Base-by-base conservation (phyloP, 495 filamentous ascomycete genomes). In the Annulohypoxylon nitens region DNA sequence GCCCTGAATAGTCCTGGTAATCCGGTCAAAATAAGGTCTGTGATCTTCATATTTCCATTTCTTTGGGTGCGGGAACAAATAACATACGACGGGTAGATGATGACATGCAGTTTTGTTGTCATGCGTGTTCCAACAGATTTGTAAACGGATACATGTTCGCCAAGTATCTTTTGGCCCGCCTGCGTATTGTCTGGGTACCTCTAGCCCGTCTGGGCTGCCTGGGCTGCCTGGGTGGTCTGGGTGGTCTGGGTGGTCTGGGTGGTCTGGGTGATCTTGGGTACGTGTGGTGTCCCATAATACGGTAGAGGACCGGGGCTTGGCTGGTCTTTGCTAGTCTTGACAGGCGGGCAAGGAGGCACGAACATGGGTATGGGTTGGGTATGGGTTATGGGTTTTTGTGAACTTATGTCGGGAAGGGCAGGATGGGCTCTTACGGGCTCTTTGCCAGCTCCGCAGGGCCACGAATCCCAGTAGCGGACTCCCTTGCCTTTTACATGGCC, bases 381-480 rank as follows among this genome's bases (percentile, higher is more conserved):
- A 39, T 43, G 39, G 39, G 12, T 43, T 43, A 43, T 43, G 39
- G 39, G 39, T 43, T 4, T 43, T 43, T 43, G 12, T 65, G 57
- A 39, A 23, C 57, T 55, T 45, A 20, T 55, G 58, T 58, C 47
- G 57, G 58, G 61, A 66, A 61, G n/a, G 25, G 45, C 45, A 16
- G 45, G 23, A 26, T 54, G 20, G 23, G 61, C 50, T 57, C 64
- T 59, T 63, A 43, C 12, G 39, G 39, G 39, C 48, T 48, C 64
- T 59, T 67, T 58, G 50, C 55, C 45, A 59, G 69, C 69, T 72
- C 63, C 63, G 69, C 70, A 68, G 64, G 34, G 39, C 54, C 61
- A 69, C 61, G 70, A 64, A 73, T 64, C 70, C 64, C 51, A 55
- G 63, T 37, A 16, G 20, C 18, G 18, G 12, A 45, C 45, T 55